phyloP scores from a whole-genome alignment of 495 filamentous ascomycete genomes.

The Glonium stellatum region DNA sequence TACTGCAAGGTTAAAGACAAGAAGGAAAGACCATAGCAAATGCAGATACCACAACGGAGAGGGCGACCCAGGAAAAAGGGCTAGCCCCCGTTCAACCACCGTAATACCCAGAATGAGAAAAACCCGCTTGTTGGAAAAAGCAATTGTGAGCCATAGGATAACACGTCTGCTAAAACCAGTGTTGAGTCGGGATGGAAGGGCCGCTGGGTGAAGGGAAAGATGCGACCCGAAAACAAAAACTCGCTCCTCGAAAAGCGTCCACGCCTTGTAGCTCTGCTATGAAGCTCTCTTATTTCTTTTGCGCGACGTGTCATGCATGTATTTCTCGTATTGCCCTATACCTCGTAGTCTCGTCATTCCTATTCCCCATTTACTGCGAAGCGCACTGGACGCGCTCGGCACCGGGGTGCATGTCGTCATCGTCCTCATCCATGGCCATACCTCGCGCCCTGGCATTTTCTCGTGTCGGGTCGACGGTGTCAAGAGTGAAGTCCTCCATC shows the following conservation, averaged over 20 bases:
- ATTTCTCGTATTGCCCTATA: neutral
- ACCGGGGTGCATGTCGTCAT: constrained; percentile 79
- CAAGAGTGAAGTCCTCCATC: constrained; percentile 77
- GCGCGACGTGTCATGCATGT: neutral
- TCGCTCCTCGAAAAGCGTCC: neutral
- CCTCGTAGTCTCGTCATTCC: neutral
- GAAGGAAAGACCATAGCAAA: no score
- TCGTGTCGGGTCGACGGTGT: constrained; percentile 69
- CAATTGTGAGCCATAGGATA: no score
- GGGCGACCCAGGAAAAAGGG: no score
- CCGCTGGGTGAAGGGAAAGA: no score
- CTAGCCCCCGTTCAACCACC: no score
- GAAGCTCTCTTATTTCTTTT: neutral
- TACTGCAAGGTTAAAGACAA: no score
- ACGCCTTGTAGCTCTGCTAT: neutral
- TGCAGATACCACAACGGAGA: no score
- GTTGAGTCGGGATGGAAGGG: no score
- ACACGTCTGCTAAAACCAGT: no score
- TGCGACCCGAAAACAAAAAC: neutral
- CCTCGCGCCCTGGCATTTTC: constrained; percentile 68
- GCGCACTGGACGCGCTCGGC: constrained; percentile 96
- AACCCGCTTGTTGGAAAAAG: no score
- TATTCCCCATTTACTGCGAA: constrained; percentile 63
- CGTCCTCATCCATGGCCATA: constrained; percentile 71
- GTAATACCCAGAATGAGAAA: no score